These are phyloP conservation scores for Lactarius quietus DNA, from an alignment of 768 basidiomycete species.

Conservation along the genomic window DNA sequence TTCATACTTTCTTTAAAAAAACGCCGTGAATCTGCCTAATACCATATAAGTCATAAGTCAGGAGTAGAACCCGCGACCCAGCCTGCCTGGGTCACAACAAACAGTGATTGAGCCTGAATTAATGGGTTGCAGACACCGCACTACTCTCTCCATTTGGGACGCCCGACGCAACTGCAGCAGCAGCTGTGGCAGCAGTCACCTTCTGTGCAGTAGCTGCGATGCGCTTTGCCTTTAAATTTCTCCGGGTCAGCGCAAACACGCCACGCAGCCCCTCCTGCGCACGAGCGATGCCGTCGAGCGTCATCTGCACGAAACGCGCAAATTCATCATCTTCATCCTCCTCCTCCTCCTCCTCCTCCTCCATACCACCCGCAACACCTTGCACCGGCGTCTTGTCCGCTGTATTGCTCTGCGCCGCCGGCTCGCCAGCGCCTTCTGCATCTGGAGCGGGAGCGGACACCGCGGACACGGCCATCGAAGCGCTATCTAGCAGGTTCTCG, in stretches of 20 bases:
- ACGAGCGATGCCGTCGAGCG: conserved; percentile 20
- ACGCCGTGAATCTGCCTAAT: not conserved
- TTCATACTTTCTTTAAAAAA: not conserved
- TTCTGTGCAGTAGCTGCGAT: not conserved
- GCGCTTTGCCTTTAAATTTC: not conserved
- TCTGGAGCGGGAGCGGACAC: not conserved
- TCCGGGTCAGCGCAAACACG: conserved; percentile 16
- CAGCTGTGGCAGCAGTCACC: not conserved
- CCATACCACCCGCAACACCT: not conserved
- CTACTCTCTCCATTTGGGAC: not conserved
- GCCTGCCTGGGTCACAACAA: not conserved
- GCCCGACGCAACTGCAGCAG: not conserved
- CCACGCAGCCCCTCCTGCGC: conserved; percentile 23
- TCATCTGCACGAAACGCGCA: conserved; percentile 20
- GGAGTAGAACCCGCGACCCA: not conserved
- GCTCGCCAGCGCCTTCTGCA: conserved; percentile 5
- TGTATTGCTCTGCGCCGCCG: not conserved
- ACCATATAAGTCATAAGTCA: not conserved
- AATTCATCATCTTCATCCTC: conserved; percentile 21
- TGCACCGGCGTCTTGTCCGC: not conserved
- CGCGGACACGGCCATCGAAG: not conserved
- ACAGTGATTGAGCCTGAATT: not conserved
- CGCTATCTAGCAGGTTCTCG: conserved; percentile 18
- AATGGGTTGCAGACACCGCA: not conserved
- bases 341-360: too few species aligned